These are phyloP conservation scores for Coniochaeta prunicola DNA, from an alignment of 2,329 filamentous ascomycete genomes.

Conservation along the genomic window DNA sequence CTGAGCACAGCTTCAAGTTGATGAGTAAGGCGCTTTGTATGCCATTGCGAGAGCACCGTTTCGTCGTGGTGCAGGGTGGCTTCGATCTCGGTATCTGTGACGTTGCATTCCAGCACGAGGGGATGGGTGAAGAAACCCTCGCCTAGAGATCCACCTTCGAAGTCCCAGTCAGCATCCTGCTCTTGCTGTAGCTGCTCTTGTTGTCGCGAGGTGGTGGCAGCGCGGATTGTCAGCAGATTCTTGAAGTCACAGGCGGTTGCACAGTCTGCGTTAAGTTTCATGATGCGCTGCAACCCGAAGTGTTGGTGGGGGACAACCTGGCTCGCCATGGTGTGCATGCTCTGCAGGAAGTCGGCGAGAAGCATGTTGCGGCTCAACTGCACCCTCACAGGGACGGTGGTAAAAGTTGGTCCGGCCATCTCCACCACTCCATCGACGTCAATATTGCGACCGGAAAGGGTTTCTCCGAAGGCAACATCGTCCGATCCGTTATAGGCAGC, in stretches of 20 bases:
- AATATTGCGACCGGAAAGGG: slow-evolving; percentile 17
- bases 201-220: background rate
- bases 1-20: slow-evolving; percentile 12
- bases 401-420: slow-evolving; percentile 16
- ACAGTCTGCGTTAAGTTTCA: slow-evolving; percentile 11
- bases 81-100: slow-evolving; percentile 8
- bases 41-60: slow-evolving; percentile 12
- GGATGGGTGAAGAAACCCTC: slow-evolving; percentile 17
- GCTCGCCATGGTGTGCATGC: slow-evolving; percentile 10
- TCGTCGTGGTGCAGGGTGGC: slow-evolving; percentile 13
- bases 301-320: slow-evolving; percentile 12
- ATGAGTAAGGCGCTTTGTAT: slow-evolving; percentile 10
- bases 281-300: slow-evolving; percentile 15
- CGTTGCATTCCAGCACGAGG: slow-evolving; percentile 14
- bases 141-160: slow-evolving; percentile 10
- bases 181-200: background rate
- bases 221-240: slow-evolving; percentile 13
- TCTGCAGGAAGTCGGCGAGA: slow-evolving; percentile 8
- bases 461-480: slow-evolving; percentile 12
- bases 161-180: slow-evolving; percentile 11
- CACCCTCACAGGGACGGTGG: slow-evolving; percentile 14
- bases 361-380: slow-evolving; percentile 1
- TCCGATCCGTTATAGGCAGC: slow-evolving; percentile 4
- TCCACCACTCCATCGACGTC: slow-evolving; percentile 13
- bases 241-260: slow-evolving; percentile 13